phyloP scores from a whole-genome alignment of 805 yeast genomes.

The Zygoascus tannicola region DNA sequence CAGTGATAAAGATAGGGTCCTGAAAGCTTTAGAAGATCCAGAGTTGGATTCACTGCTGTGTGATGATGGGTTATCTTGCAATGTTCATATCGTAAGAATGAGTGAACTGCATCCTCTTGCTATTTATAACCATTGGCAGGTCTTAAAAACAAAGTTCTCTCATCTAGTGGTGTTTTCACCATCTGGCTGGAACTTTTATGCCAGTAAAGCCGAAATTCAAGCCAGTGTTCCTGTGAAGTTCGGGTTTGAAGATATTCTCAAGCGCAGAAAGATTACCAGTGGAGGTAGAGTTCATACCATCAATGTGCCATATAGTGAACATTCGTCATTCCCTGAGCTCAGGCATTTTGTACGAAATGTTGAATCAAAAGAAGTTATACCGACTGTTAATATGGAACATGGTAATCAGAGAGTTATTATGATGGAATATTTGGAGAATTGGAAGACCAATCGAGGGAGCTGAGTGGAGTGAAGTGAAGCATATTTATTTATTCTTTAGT shows the following conservation, averaged over 20 bases:
- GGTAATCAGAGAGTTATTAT: conserved; percentile 3
- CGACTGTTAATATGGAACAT: conserved; percentile 52
- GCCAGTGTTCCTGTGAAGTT: conserved; percentile 11
- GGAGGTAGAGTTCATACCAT: conserved; percentile 38
- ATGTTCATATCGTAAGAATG: conserved; percentile 70
- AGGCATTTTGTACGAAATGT: conserved; percentile 51
- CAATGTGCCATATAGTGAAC: conserved; percentile 84
- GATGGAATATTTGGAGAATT: conserved; percentile 8
- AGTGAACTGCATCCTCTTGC: conserved; percentile 35
- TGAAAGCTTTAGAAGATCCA: conserved; percentile 37
- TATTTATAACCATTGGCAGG: conserved; percentile 42
- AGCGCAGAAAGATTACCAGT: conserved; percentile 18
- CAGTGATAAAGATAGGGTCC: conserved; percentile 38
- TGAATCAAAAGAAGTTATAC: conserved; percentile 47
- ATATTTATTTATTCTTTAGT: too few relatives aligned
- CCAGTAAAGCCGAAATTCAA: conserved; percentile 13
- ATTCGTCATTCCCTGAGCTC: conserved; percentile 79
- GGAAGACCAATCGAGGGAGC: conserved; percentile 2
- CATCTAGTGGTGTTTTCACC: conserved; percentile 69
- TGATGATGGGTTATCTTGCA: conserved; percentile 38
- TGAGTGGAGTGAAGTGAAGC: too few relatives aligned
- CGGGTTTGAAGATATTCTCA: conserved; percentile 10
- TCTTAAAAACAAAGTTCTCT: conserved; percentile 40
- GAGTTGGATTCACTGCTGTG: conserved; percentile 34
- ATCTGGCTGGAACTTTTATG: conserved; percentile 78